Base-by-base conservation (phyloP, 441 rosid species). In the Codiaeum variegatum region DNA sequence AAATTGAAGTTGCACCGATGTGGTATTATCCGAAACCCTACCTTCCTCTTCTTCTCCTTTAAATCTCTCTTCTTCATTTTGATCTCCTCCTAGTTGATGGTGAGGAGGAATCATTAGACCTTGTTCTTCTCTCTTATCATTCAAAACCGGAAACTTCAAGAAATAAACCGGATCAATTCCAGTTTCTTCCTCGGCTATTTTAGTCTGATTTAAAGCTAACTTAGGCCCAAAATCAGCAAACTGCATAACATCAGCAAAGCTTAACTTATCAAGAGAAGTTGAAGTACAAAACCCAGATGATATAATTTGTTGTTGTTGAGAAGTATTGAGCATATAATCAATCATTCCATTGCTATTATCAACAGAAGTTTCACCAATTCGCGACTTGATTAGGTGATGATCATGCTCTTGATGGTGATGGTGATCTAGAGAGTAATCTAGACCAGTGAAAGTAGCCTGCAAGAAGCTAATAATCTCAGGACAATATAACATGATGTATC, bases 181-280 rank as follows among this genome's bases (percentile, higher is more conserved):
- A 2, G 88, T 77, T 79, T 89, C 94, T 26, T 84, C 88, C 58
- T 87, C 91, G 7, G 84, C 71, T 62, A 77, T 81, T 74, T 69
- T 82, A 54, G 86, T 80, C 31, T 88, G 94, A 76, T 85, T 91
- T 58, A 90, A 76, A 13, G 85, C 83, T 51, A 88, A 72, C 79
- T 91, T 88, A 0, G 97, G 90, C 58, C 96, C 92, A 0, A 89
- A 93, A 77, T 90, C 98, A 0, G 94, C 87, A 46, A 93, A 90
- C 56, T 91, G 97, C 98, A 91, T 91, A 76, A 91, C 94, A 73
- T 93, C 97, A 0, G 89, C 89, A 21, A 91, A 90, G 81, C 91
- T 91, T 74, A 88, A 72, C 74, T 85, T 90, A 59, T 93, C 97
- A 6, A 87, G 81, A 56, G 92, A 78, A 66, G 84, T 63, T n/a